Base-by-base conservation (phyloP, 768 basidiomycete genomes). In the Lactifluus echinatus region DNA sequence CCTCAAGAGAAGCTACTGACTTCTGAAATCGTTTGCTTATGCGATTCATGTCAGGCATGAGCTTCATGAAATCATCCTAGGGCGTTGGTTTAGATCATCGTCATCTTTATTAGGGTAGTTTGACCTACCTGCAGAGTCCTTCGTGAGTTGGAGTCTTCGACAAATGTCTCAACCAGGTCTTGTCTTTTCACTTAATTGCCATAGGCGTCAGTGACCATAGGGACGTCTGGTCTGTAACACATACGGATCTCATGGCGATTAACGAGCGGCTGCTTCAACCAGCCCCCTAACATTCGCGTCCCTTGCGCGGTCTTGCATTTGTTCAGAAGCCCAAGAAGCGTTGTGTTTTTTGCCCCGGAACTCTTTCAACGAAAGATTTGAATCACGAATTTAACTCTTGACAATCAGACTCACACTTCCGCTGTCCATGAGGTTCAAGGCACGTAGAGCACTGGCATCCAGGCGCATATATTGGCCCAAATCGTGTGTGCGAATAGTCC, bases 301-400 rank as follows among this genome's bases (percentile, higher is more conserved):
- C 96, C 96, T 67, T 99, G 96, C 0, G 90, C 83, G 0, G 96
- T 98, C 72, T 96, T 96, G 75, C 95, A 96, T 64, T 89, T 89
- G 69, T 98, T 96, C 56, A 99, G 72, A 8, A 96, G 73, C 0
- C 93, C 93, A 53, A 93, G 83, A 5, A 99, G 69, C 3, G 91
- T 94, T 29, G 88, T 89, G 61, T 88, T 93, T 66, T 89, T 87
- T 52, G 82, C 84, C 2, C 81, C 74, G 7, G 78, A 79, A 40
- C 78, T 79, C 80, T 84, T 56, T 28, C 40, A 2, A 23, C 15
- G 34, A 54, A 56, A 10, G 34, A 8, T 8, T 24, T 52, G 40
- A 49, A 23, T 46, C 0, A 52, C 17, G 8, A 39, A 14, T 14
- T 47, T n/a, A 5, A 14, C 45, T 34, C 12, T 36, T 39, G 40